Evolutionary conservation across 116 monocot genomes (phyloP).

Genomic region (Trichopus zeylanicus): DNA sequence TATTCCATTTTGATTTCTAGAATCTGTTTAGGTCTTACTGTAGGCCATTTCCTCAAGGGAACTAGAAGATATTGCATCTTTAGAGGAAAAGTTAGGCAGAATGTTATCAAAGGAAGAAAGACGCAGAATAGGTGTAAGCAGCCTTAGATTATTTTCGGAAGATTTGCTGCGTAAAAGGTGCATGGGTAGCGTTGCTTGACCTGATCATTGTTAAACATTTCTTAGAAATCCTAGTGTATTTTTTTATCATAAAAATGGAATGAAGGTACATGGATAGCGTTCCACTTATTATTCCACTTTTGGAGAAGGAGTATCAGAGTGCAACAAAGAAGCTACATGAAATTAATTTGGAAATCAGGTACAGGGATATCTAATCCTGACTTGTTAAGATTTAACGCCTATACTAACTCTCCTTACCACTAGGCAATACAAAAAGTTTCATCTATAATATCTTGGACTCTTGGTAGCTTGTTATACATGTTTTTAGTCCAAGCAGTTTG

Average conservation of each 20-base stretch:
- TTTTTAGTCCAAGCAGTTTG: too few species aligned
- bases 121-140: conserved; percentile 74
- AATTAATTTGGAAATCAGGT: conserved; percentile 73
- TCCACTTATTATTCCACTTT: conserved; percentile 77
- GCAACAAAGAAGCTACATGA: conserved; percentile 58
- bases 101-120: conserved; percentile 59
- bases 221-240: too few species aligned
- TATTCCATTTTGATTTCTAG: too few species aligned
- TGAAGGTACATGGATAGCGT: conserved; percentile 77
- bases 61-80: conserved; percentile 58
- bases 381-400: too few species aligned
- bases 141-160: conserved; percentile 73
- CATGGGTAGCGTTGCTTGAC: background rate
- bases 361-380: background rate
- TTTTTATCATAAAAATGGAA: conserved; percentile 4
- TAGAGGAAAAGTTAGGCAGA: conserved; percentile 78
- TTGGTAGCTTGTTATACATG: too few species aligned
- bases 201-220: background rate
- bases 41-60: conserved; percentile 76
- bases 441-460: too few species aligned
- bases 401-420: too few species aligned
- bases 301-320: conserved; percentile 66
- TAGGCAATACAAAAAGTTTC: too few species aligned
- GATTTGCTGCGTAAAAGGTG: conserved; percentile 72
- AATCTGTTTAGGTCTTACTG: background rate